Evolutionary conservation across 805 yeast genomes (phyloP), one percentile per base, ranked within the genome.

Genomic region (Saccharomycopsis sp.): DNA sequence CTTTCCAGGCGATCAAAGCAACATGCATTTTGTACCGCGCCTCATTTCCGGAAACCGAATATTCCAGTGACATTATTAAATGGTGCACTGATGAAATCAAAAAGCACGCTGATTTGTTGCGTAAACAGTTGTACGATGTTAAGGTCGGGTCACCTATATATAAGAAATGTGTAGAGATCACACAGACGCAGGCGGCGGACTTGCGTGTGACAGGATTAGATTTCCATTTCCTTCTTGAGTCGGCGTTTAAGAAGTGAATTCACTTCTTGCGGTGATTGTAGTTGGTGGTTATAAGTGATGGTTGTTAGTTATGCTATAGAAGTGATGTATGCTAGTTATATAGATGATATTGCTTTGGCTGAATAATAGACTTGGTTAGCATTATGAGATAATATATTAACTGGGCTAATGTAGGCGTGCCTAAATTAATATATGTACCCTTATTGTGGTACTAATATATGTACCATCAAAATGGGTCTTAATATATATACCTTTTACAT

Each of bases 61-160:
- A 68, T 47, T 65, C 70, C 49, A 80, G 86, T 64, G 76, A 77
- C 34, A 73, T 90, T 17, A 85, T 89, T n/a, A 83, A 84, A 62
- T 90, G 97, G 96, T 80, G 86, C 38, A 80, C 81, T 58, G 78
- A 78, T 12, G 86, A 85, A 68, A 80, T 88, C 35, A 79, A 81
- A 47, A 74, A 75, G 53, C 86, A 87, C 63, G 82, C 83, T 34
- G 72, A 74, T 17, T 70, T 84, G 3, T 79, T 91, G 64, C 81
- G 83, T 53, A 81, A 87, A 58, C 92, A 87, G 64, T 71, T 92
- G 24, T 75, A 82, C 53, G 89, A 86, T 22, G 81, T 87, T 14
- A 77, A 82, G 53, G 73, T 80, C 51, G 73, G 75, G 5, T 78
- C 85, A 9, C 72, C 78, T 5, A 74, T 79, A 8, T 84, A 86